Conservation (phyloP, 768 basidiomycete species). For the Termitomyces sp. region DNA sequence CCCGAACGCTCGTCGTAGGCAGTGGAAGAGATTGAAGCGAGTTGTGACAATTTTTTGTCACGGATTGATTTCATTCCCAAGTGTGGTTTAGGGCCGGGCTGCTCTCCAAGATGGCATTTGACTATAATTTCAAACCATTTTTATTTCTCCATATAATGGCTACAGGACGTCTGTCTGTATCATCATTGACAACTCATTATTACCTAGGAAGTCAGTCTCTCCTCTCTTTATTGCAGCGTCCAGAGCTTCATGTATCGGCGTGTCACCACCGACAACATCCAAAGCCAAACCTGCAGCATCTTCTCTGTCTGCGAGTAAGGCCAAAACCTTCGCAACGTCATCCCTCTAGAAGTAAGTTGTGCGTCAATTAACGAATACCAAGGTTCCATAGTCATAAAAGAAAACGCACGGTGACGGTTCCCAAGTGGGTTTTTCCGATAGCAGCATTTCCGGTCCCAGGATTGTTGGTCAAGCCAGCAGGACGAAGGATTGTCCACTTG, state of each 20-base stretch:
- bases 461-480: constrained; percentile 50
- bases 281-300: constrained; percentile 54
- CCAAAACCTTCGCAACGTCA: constrained; percentile 50
- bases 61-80: not conserved
- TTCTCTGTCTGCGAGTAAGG: constrained; percentile 41
- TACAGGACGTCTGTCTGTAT: not conserved
- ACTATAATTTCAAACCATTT: too few relatives aligned
- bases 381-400: not conserved
- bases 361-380: not conserved
- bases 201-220: constrained; percentile 37
- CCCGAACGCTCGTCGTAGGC: not conserved
- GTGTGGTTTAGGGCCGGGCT: constrained; percentile 8
- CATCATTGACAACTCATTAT: not conserved
- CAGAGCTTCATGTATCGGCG: constrained; percentile 39
- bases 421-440: constrained; percentile 52
- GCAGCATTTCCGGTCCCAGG: constrained; percentile 45
- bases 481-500: constrained; percentile 64
- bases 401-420: constrained; percentile 39
- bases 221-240: constrained; percentile 46
- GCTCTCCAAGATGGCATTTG: not conserved
- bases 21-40: not conserved
- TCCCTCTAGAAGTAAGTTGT: constrained; percentile 22
- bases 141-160: not conserved
- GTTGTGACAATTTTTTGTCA: not conserved
- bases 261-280: constrained; percentile 54